Evolutionary conservation across 305 asterid species (phyloP).

Genomic region (Fraxinus xanthoxyloides): DNA sequence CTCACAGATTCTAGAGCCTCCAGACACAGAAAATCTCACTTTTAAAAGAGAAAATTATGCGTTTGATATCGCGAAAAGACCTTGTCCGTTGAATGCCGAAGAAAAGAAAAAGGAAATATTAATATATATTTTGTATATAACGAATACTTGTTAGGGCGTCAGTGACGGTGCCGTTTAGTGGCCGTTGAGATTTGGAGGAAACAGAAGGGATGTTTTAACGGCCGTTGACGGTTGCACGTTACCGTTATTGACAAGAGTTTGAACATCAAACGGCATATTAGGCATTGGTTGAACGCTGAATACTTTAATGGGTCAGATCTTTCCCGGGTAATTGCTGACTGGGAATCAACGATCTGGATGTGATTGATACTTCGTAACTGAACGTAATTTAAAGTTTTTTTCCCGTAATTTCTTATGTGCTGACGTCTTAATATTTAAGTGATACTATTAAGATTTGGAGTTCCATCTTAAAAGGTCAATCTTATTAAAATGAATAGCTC

Average conservation of each 20-base stretch:
- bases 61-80: constrained; percentile 40
- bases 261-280: constrained; percentile 89
- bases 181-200: constrained; percentile 33
- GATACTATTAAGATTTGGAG: no score
- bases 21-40: constrained; percentile 18
- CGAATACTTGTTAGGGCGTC: constrained; percentile 68
- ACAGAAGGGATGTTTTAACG: constrained; percentile 30
- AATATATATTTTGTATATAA: constrained; percentile 64
- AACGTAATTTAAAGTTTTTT: constrained; percentile 12
- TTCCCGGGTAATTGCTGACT: constrained; percentile 45
- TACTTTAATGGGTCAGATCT: constrained; percentile 12
- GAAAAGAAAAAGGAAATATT: constrained; percentile 34
- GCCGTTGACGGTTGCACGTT: constrained; percentile 51
- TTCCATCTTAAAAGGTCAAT: no score
- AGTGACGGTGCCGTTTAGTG: constrained; percentile 65
- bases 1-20: constrained; percentile 33
- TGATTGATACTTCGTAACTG: constrained; percentile 25
- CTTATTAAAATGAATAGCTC: no score
- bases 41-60: constrained; percentile 42
- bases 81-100: constrained; percentile 81
- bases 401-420: neutral
- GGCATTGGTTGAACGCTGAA: constrained; percentile 23
- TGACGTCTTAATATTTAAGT: neutral
- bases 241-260: constrained; percentile 68
- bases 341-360: constrained; percentile 7